Evolutionary conservation across 495 filamentous ascomycete genomes (phyloP), one percentile per base, ranked within the genome.

Genomic region (Glutinoglossum americanum): DNA sequence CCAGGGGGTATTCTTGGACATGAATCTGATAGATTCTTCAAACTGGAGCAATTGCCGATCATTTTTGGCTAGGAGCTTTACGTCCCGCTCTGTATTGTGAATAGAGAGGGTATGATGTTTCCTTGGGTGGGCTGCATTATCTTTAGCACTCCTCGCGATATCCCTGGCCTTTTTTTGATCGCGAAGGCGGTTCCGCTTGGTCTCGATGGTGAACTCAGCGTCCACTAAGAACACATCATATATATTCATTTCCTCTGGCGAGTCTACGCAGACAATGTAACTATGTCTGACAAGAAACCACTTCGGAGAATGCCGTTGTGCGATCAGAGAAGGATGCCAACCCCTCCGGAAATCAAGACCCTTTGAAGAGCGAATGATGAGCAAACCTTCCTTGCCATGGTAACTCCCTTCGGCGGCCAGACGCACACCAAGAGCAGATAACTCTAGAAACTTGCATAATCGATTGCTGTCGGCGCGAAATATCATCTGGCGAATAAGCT

Each of bases 251-350:
- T 89, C 90, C 63, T 97, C 90, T 11, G 92, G 92, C 0, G 89
- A 95, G 66, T 99, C 89, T 44, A 97, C 89, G 61, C 93, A 97
- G 57, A 94, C 90, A 57, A 99, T 82, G 63, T 97, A 99, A 67
- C 87, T 94, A 66, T 97, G 89, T 51, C 92, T 75, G n/a, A 99
- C 90, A 35, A 94, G 73, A 67, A 99, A 99, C 92, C 92, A 99
- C 67, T 94, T 94, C 8, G 89, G 87, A 57, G 76, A 80, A 69
- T 96, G 90, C 19, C 88, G 78, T 47, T 80, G 79, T 62, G 84
- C 84, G 60, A 96, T 71, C 58, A 84, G 76, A 26, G 74, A 72
- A 0, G 89, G 87, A 7, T 76, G 87, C 64, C 89, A 76, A 37
- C 87, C 81, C 60, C 82, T 82, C 51, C 88, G 76, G 68, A 93